phyloP scores from a whole-genome alignment of 192 early-diverging fungal genomes.

The Lobosporangium transversale region DNA sequence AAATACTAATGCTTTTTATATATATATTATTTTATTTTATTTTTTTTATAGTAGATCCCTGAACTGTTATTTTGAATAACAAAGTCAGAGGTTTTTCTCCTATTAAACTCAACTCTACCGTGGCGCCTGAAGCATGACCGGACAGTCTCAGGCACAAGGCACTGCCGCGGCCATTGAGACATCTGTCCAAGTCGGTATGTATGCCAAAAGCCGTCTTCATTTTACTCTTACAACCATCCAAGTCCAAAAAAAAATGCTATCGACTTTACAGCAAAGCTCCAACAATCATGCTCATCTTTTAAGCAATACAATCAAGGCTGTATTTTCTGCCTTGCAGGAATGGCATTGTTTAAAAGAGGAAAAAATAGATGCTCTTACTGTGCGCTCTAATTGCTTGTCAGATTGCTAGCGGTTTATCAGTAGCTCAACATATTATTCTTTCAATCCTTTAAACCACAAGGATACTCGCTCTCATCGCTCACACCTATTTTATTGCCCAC shows the following conservation, averaged over 20 bases:
- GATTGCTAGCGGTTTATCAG: not conserved
- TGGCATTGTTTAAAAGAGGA: too few relatives aligned
- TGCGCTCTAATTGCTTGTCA: too few relatives aligned
- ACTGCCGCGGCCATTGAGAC: conserved; percentile 38
- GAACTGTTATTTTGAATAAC: too few relatives aligned
- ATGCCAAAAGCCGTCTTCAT: not conserved
- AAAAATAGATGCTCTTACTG: too few relatives aligned
- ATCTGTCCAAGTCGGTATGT: conserved; percentile 54
- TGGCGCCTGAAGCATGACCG: conserved; percentile 16
- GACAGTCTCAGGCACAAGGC: conserved; percentile 33
- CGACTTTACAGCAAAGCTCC: not conserved
- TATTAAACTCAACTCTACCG: not conserved
- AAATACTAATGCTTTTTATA: not conserved
- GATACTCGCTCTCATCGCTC: conserved; percentile 8
- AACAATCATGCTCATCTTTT: not conserved
- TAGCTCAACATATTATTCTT: not conserved
- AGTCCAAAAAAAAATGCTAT: not conserved
- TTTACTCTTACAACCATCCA: not conserved
- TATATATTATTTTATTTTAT: not conserved
- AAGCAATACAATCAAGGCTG: too few relatives aligned
- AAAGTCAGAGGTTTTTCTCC: too few relatives aligned
- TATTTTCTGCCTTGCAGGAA: too few relatives aligned
- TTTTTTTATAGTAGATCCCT: not conserved
- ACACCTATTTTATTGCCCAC: conserved; percentile 3
- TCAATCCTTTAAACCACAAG: not conserved